These are phyloP conservation scores for Raddia distichophylla DNA, from an alignment of 176 grass and related monocot genomes.

Conservation along the genomic window DNA sequence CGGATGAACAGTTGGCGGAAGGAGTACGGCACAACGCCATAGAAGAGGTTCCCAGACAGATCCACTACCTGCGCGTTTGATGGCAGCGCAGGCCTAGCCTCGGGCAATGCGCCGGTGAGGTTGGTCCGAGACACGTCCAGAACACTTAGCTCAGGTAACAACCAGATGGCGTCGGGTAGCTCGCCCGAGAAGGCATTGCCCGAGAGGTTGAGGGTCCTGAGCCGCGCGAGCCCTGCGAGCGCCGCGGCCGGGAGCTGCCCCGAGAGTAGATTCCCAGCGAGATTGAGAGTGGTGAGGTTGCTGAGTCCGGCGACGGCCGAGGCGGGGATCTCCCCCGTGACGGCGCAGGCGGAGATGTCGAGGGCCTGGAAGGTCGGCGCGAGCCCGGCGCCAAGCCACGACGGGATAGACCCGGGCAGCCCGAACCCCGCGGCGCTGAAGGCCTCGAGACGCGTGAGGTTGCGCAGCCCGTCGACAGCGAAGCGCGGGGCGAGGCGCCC, in stretches of 20 bases:
- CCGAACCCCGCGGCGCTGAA: constrained; percentile 77
- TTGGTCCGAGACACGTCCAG: constrained; percentile 77
- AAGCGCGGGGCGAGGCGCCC: constrained; percentile 62
- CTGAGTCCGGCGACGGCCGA: constrained; percentile 46
- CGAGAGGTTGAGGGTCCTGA: constrained; percentile 63
- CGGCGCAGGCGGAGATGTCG: constrained; percentile 62
- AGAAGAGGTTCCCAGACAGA: constrained; percentile 81
- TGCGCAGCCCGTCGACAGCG: constrained; percentile 75
- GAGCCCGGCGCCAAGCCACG: constrained; percentile 70
- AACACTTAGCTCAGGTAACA: constrained; percentile 50
- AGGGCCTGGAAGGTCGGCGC: constrained; percentile 58
- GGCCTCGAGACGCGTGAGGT: constrained; percentile 61
- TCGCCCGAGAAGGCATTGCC: constrained; percentile 66
- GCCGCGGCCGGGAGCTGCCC: constrained; percentile 55
- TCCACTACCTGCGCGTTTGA: constrained; percentile 56
- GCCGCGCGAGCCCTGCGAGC: constrained; percentile 44
- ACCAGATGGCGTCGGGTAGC: constrained; percentile 66
- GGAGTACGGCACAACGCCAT: constrained; percentile 48
- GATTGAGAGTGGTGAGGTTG: constrained; percentile 63
- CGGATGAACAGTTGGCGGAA: constrained; percentile 56
- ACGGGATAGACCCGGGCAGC: constrained; percentile 72
- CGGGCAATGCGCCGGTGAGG: constrained; percentile 68
- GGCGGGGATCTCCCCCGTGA: constrained; percentile 63
- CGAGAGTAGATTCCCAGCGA: constrained; percentile 67
- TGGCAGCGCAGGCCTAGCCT: constrained; percentile 26